These are phyloP conservation scores for Hibiscus mutabilis DNA, from an alignment of 345 rosid genomes.

Conservation along the genomic window DNA sequence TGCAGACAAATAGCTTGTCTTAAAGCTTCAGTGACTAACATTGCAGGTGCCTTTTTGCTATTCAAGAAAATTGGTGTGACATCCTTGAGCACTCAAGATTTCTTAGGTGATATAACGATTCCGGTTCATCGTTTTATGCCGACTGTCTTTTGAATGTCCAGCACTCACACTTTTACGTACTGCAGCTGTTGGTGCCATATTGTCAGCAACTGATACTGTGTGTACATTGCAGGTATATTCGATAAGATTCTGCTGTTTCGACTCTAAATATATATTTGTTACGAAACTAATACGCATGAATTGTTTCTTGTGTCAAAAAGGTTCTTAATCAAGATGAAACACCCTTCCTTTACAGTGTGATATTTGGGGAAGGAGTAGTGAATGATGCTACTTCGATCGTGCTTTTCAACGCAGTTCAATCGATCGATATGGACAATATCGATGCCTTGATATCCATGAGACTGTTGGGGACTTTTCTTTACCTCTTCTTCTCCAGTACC, in stretches of 20 bases:
- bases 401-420: conserved; percentile 59
- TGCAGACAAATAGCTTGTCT: background rate
- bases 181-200: conserved; percentile 67
- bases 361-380: conserved; percentile 78
- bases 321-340: conserved; percentile 77
- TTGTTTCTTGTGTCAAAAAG: conserved; percentile 24
- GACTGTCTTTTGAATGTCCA: background rate
- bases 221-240: conserved; percentile 63
- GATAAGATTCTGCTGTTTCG: background rate
- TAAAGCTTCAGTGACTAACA: conserved; percentile 3
- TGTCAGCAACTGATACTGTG: conserved; percentile 75
- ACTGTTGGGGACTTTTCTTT: conserved; percentile 57
- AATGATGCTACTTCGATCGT: conserved; percentile 78
- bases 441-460: conserved; percentile 28
- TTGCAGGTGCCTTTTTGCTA: conserved; percentile 37
- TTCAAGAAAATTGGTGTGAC: conserved; percentile 42
- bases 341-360: conserved; percentile 66
- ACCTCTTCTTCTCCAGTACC: conserved; percentile 57
- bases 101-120: conserved; percentile 34
- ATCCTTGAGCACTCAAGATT: conserved; percentile 33
- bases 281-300: background rate
- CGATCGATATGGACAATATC: conserved; percentile 33
- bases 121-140: background rate
- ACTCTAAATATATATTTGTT: background rate
- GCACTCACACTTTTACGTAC: conserved; percentile 7